Percentiles rank a stretch among this genome's conserved stretches.
Conservation (phyloP, 352 stramenopile genomes). For the Blastocystis sp. region DNA sequence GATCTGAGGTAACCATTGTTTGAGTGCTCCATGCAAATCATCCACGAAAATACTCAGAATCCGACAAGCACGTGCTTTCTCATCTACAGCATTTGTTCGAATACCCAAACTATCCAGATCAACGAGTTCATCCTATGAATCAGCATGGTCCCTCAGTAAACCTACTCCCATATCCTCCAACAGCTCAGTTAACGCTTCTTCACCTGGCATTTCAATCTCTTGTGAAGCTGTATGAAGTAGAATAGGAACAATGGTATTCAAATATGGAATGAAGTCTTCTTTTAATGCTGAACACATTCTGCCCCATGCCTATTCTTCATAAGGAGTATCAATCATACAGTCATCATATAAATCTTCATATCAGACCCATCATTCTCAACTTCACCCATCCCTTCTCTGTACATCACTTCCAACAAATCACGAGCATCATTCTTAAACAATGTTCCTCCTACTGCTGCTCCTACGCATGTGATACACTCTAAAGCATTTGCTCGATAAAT, state of each 20-base stretch:
- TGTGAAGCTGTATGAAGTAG: conserved; percentile 45
- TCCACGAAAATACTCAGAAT: conserved; percentile 16
- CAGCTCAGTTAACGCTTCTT: not conserved
- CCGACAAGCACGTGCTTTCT: conserved; percentile 46
- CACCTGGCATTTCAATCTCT: conserved; percentile 1
- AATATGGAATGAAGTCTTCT: conserved; percentile 55
- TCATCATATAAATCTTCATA: conserved; percentile 62
- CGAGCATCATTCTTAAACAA: conserved; percentile 41
- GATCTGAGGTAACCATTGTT: conserved; percentile 9
- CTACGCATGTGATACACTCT: conserved; percentile 60
- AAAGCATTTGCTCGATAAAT: conserved; percentile 49
- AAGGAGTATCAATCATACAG: not conserved
- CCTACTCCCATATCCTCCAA: conserved; percentile 13
- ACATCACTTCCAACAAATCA: conserved; percentile 60
- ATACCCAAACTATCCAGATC: not conserved
- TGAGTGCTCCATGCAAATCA: conserved; percentile 1
- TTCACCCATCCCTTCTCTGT: conserved; percentile 56
- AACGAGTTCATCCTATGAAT: conserved; percentile 38
- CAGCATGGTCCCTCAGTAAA: not conserved
- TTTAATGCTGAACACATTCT: conserved; percentile 59
- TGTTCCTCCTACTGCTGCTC: conserved; percentile 1
- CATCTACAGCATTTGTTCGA: conserved; percentile 39
- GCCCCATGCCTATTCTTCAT: conserved; percentile 43
- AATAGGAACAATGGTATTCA: conserved; percentile 43
- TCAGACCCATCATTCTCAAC: conserved; percentile 42